phyloP scores from a whole-genome alignment of 495 filamentous ascomycete species.

The Parathielavia appendiculata region DNA sequence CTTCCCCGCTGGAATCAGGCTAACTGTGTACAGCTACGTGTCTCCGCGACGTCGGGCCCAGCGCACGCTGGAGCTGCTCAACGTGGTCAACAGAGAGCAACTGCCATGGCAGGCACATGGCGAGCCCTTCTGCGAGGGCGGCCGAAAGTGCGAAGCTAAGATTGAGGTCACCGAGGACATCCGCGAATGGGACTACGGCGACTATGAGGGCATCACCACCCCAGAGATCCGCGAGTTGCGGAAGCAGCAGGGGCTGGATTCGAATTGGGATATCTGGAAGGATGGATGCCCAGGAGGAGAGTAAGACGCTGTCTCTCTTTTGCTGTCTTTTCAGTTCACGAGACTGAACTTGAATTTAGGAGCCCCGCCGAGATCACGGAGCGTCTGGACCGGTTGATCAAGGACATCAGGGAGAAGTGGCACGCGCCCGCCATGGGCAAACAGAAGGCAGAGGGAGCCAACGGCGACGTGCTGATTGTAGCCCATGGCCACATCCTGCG shows the following conservation, averaged over 20 bases:
- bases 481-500: conserved; percentile 85
- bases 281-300: conserved; percentile 71
- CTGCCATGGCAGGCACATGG: conserved; percentile 46
- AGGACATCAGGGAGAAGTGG: conserved; percentile 60
- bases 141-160: conserved; percentile 40
- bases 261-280: conserved; percentile 74
- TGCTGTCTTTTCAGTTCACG: neutral
- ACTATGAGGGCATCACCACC: conserved; percentile 86
- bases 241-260: conserved; percentile 52
- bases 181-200: conserved; percentile 93
- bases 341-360: conserved; percentile 20
- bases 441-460: conserved; percentile 30
- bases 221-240: conserved; percentile 60
- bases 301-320: conserved; percentile 34
- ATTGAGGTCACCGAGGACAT: conserved; percentile 72
- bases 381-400: conserved; percentile 70
- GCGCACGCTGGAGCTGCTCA: conserved; percentile 78
- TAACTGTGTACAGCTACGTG: conserved; percentile 55
- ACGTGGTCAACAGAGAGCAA: conserved; percentile 44
- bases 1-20: neutral
- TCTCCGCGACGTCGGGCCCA: conserved; percentile 84
- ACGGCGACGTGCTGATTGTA: conserved; percentile 55
- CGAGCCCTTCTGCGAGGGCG: conserved; percentile 24
- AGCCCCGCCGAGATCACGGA: conserved; percentile 58
- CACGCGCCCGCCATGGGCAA: conserved; percentile 50